Evolutionary conservation across 2,329 filamentous ascomycete species (phyloP).

Genomic region (Cadophora sp.): DNA sequence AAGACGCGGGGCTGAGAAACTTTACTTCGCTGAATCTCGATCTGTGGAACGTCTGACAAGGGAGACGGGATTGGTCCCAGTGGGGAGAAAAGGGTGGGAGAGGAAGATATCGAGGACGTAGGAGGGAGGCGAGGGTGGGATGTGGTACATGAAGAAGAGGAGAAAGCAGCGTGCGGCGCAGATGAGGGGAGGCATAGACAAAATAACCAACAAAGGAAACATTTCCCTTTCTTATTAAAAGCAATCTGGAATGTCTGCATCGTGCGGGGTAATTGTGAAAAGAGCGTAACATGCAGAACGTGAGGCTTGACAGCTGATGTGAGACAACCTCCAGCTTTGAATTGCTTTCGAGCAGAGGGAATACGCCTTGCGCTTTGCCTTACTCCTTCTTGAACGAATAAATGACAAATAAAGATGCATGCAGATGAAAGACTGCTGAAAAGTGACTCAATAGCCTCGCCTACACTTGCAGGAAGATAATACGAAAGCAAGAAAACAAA

Average conservation of each 20-base stretch:
- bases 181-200: not conserved
- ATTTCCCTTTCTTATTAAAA: not conserved
- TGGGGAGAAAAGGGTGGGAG: not conserved
- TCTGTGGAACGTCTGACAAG: constrained; percentile 11
- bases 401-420: not conserved
- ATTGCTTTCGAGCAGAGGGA: not conserved
- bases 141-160: not conserved
- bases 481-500: not conserved
- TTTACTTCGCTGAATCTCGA: constrained; percentile 8
- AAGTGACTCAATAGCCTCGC: not conserved
- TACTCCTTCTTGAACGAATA: too few relatives aligned
- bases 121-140: not conserved
- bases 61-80: not conserved
- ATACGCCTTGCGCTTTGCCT: too few relatives aligned
- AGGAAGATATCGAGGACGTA: not conserved
- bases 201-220: not conserved
- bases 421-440: not conserved
- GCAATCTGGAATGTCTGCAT: not conserved
- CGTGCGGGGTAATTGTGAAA: not conserved
- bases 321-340: not conserved
- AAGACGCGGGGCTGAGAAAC: not conserved
- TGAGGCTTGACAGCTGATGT: constrained; percentile 8
- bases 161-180: constrained; percentile 10
- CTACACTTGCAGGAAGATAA: not conserved
- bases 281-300: not conserved